A percentile compares a stretch with the other conserved stretches of the same genome.
These are phyloP conservation scores for Claviceps purpurea DNA, from an alignment of 2,329 filamentous ascomycete genomes.

Conservation along the genomic window DNA sequence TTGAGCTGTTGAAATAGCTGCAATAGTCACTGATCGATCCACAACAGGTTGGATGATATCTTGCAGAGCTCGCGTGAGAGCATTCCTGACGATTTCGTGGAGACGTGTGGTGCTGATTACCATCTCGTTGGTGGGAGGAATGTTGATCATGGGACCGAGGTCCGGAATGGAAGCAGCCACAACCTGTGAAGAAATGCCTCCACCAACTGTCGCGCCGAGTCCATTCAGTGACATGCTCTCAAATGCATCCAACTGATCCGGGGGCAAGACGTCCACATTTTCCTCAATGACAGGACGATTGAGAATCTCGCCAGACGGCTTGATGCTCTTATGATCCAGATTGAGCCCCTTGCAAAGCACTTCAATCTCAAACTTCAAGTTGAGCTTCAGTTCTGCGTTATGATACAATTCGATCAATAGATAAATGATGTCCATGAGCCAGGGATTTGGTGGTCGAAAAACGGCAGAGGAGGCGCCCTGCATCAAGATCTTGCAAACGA, in stretches of 20 bases:
- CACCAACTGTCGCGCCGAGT: slow-evolving; percentile 53
- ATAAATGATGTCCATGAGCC: slow-evolving; percentile 92
- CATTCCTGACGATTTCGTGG: slow-evolving; percentile 67
- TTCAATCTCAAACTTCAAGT: slow-evolving; percentile 97
- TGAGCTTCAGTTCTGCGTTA: slow-evolving; percentile 83
- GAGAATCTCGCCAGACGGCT: slow-evolving; percentile 75
- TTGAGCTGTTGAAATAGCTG: slow-evolving; percentile 89
- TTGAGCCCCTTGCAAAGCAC: slow-evolving; percentile 87
- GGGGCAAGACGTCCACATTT: slow-evolving; percentile 42
- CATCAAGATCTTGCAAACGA: slow-evolving; percentile 88
- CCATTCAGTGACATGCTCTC: slow-evolving; percentile 70
- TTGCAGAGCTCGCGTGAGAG: slow-evolving; percentile 78
- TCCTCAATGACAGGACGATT: slow-evolving; percentile 57
- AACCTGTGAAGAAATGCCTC: slow-evolving; percentile 62
- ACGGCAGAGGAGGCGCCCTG: slow-evolving; percentile 77
- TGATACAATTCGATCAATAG: slow-evolving; percentile 89
- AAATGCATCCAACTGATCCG: slow-evolving; percentile 65
- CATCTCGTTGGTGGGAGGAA: slow-evolving; percentile 71
- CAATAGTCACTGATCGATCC: slow-evolving; percentile 93
- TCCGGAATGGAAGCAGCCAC: slow-evolving; percentile 75
- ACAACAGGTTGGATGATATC: slow-evolving; percentile 98
- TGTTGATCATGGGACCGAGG: slow-evolving; percentile 62
- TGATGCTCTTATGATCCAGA: slow-evolving; percentile 84
- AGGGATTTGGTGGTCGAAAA: slow-evolving; percentile 90
- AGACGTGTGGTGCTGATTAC: slow-evolving; percentile 57